These are phyloP conservation scores for Verticillium longisporum DNA, from an alignment of 2,329 filamentous ascomycete species.

Conservation along the genomic window DNA sequence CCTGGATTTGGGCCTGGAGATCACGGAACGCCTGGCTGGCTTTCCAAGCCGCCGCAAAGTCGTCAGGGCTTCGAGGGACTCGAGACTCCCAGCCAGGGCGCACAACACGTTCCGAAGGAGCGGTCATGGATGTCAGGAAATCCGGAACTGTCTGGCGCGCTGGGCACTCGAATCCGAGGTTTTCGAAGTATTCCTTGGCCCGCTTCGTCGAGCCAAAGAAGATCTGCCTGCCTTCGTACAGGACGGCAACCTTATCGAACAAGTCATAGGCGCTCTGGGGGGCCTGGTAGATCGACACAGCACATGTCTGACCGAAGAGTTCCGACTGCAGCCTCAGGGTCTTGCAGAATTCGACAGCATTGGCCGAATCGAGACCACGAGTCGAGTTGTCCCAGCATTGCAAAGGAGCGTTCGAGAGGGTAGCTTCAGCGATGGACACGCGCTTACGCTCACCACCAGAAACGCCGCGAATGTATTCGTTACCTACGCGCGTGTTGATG, in stretches of 20 bases:
- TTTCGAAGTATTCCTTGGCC: slow-evolving; percentile 59
- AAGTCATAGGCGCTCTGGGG: slow-evolving; percentile 57
- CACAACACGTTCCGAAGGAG: slow-evolving; percentile 47
- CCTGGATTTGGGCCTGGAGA: neutral
- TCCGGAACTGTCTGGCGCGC: slow-evolving; percentile 63
- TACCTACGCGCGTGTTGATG: slow-evolving; percentile 45
- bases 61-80: slow-evolving; percentile 53
- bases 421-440: slow-evolving; percentile 26
- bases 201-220: slow-evolving; percentile 54
- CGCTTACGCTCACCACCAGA: slow-evolving; percentile 43
- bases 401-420: slow-evolving; percentile 17
- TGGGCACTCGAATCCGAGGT: slow-evolving; percentile 61
- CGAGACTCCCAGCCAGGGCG: slow-evolving; percentile 48
- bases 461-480: slow-evolving; percentile 46
- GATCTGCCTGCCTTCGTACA: slow-evolving; percentile 57
- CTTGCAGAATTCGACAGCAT: slow-evolving; percentile 46
- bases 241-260: slow-evolving; percentile 52
- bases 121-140: slow-evolving; percentile 66
- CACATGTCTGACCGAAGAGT: slow-evolving; percentile 37
- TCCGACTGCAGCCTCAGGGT: slow-evolving; percentile 41
- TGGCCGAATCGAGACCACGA: slow-evolving; percentile 43
- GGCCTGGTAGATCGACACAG: slow-evolving; percentile 56
- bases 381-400: slow-evolving; percentile 38
- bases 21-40: slow-evolving; percentile 5
- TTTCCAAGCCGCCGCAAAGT: slow-evolving; percentile 31